Evolutionary conservation across 2,329 filamentous ascomycete genomes (phyloP).

Genomic region (Alternaria conjuncta): DNA sequence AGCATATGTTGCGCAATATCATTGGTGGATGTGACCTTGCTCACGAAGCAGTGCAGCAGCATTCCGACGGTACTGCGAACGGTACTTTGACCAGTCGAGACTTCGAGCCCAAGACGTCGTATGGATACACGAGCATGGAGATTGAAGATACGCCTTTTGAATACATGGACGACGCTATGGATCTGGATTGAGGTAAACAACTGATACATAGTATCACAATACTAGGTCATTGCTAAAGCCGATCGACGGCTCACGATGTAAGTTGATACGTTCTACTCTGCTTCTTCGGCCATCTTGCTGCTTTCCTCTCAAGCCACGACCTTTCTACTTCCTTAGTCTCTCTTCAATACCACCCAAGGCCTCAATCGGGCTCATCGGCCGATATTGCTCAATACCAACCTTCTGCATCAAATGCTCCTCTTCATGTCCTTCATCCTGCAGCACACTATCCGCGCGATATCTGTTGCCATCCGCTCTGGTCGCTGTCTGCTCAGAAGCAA

Average conservation of each 20-base stretch:
- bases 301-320: fast-evolving
- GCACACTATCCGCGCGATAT: conserved; percentile 39
- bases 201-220: no score
- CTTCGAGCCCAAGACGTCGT: conserved; percentile 22
- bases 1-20: conserved; percentile 64
- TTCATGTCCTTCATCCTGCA: conserved; percentile 28
- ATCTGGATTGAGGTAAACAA: conserved; percentile 38
- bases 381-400: conserved; percentile 25
- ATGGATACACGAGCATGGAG: conserved; percentile 14
- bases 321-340: neutral
- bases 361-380: conserved; percentile 22
- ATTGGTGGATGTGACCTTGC: conserved; percentile 66
- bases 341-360: conserved; percentile 29
- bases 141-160: conserved; percentile 37
- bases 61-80: conserved; percentile 6
- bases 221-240: neutral
- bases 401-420: conserved; percentile 31
- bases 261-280: neutral
- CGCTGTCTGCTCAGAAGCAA: fast-evolving
- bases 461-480: conserved; percentile 6
- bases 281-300: neutral
- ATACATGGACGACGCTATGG: conserved; percentile 47
- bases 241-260: neutral
- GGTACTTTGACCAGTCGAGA: conserved; percentile 25
- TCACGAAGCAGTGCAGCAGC: conserved; percentile 50